These are phyloP conservation scores for Annona cherimola DNA, from an alignment of 164 flowering plant species.

Conservation along the genomic window DNA sequence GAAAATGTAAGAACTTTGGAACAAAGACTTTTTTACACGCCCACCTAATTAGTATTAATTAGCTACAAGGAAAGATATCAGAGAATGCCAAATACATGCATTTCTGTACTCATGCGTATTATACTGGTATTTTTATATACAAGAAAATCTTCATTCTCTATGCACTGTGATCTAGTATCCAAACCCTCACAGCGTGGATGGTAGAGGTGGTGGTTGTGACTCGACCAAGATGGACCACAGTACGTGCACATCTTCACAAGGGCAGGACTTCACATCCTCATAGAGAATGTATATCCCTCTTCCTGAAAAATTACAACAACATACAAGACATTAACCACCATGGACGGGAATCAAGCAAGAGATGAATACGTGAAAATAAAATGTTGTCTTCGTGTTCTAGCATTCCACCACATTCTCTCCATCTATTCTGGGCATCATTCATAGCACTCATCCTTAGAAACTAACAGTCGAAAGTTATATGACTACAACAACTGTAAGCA, in stretches of 20 bases:
- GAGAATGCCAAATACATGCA: not conserved
- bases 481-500: no score
- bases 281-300: slow-evolving; percentile 93
- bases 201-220: slow-evolving; percentile 49
- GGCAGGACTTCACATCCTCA: slow-evolving; percentile 95
- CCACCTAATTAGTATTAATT: not conserved
- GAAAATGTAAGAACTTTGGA: not conserved
- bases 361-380: not conserved
- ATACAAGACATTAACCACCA: not conserved
- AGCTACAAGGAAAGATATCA: not conserved
- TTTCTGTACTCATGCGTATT: slow-evolving; percentile 7
- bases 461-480: no score
- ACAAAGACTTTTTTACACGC: not conserved
- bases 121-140: slow-evolving; percentile 3
- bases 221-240: slow-evolving; percentile 96
- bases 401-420: no score
- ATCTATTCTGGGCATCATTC: no score
- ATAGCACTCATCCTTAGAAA: no score
- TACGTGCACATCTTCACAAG: slow-evolving; percentile 89
- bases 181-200: slow-evolving; percentile 31
- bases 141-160: not conserved
- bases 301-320: slow-evolving; percentile 38
- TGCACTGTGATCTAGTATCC: not conserved
- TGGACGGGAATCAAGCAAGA: not conserved
- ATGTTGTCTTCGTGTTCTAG: no score